These are phyloP conservation scores for Trametes maxima DNA, from an alignment of 768 basidiomycete genomes.

Conservation along the genomic window DNA sequence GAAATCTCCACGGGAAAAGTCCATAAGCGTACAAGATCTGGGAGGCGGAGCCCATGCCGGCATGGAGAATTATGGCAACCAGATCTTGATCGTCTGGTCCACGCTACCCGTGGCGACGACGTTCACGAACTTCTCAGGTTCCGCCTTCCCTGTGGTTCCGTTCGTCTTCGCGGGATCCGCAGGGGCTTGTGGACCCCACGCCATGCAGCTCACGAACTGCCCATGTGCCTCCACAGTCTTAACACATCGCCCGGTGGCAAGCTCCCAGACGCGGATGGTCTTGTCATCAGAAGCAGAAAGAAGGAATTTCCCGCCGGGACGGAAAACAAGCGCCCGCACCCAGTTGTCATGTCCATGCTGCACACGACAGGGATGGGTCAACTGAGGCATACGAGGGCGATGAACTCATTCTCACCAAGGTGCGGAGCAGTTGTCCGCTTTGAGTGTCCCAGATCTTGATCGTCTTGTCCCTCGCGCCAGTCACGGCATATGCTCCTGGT, in stretches of 20 bases:
- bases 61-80: constrained; percentile 25
- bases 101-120: constrained; percentile 28
- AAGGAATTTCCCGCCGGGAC: constrained; percentile 57
- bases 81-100: constrained; percentile 30
- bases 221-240: constrained; percentile 67
- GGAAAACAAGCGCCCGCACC: constrained; percentile 59
- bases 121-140: constrained; percentile 55
- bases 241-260: constrained; percentile 55
- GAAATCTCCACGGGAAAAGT: background rate
- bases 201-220: constrained; percentile 26
- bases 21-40: constrained; percentile 45
- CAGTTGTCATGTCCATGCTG: constrained; percentile 55
- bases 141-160: constrained; percentile 45
- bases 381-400: background rate
- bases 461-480: constrained; percentile 85
- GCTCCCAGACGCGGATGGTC: constrained; percentile 60
- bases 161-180: constrained; percentile 19
- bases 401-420: constrained; percentile 38
- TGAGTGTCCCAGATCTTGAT: constrained; percentile 91
- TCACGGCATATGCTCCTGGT: constrained; percentile 47
- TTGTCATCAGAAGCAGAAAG: constrained; percentile 62
- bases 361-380: constrained; percentile 30
- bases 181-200: constrained; percentile 23
- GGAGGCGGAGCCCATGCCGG: constrained; percentile 53
- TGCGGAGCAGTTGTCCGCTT: constrained; percentile 71